Percentiles rank a stretch among this genome's conserved stretches.
Evolutionary conservation across 1,284 basidiomycete genomes (phyloP).

Genomic region (Meira miltonrushii): DNA sequence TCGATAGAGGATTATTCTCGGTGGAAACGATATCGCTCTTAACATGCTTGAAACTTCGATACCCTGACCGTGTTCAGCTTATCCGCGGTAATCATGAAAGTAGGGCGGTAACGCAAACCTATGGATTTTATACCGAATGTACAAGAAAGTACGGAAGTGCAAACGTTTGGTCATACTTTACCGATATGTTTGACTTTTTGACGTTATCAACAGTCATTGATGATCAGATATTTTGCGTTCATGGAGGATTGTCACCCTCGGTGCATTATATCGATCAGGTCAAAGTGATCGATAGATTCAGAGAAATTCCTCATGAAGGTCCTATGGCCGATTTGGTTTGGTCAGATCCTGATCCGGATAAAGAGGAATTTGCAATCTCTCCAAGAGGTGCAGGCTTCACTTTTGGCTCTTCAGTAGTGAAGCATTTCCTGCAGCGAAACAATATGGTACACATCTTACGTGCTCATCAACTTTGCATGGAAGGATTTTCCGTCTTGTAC

Average conservation of each 20-base stretch:
- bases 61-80: slow-evolving; percentile 92
- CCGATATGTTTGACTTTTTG: slow-evolving; percentile 99
- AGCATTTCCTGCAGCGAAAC: slow-evolving; percentile 86
- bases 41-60: slow-evolving; percentile 92
- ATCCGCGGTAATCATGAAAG: slow-evolving; percentile 98
- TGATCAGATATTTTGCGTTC: slow-evolving; percentile 97
- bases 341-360: slow-evolving; percentile 98
- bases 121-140: slow-evolving; percentile 98
- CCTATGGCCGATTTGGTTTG: slow-evolving; percentile 99
- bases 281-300: slow-evolving; percentile 96
- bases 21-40: slow-evolving; percentile 97
- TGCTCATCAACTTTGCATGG: slow-evolving; percentile 99
- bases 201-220: slow-evolving; percentile 97
- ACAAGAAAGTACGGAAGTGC: slow-evolving; percentile 85
- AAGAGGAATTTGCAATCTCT: slow-evolving; percentile 98
- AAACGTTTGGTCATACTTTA: slow-evolving; percentile 98
- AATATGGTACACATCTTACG: slow-evolving; percentile 95
- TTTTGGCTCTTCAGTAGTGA: slow-evolving; percentile 96
- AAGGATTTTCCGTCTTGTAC: slow-evolving; percentile 91
- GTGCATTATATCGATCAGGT: slow-evolving; percentile 99
- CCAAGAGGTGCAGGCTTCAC: slow-evolving; percentile 97
- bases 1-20: slow-evolving; percentile 93
- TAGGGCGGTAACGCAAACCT: slow-evolving; percentile 94
- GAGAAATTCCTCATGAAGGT: slow-evolving; percentile 99
- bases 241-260: slow-evolving; percentile 92